Base-by-base conservation (phyloP, 2,329 filamentous ascomycete genomes). In the Pyrenochaeta sp. region DNA sequence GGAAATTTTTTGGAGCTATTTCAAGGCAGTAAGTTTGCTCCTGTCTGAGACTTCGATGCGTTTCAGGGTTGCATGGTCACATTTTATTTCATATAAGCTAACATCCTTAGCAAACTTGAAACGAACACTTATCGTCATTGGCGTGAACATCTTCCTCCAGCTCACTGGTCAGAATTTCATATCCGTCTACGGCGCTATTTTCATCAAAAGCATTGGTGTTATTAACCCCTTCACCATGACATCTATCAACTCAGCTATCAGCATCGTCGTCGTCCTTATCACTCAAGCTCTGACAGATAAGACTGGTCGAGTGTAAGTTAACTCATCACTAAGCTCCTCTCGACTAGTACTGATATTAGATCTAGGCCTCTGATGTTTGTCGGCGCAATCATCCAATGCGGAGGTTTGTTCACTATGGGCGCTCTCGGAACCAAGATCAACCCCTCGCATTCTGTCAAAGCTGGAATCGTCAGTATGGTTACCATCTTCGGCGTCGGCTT, bases 151-250 rank as follows among this genome's bases (percentile, higher is more conserved):
- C 30, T 62, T 66, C 46, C 60, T 62, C 7, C 60, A 65, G 39
- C 34, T 60, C 7, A 64, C 64, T 12, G 64, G 64, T 10, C 58
- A 62, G 37, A 56, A 54, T 24, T 64, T 67, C 42, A 51, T 52
- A 27, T 59, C 51, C 9, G 53, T 57, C 9, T 67, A 67, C 44
- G 65, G 65, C 9, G 54, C 65, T 3, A 40, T 67, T 9, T 64
- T 66, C 52, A 58, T 67, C 47, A 64, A 64, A 19, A 45, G 52
- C 36, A 51, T 66, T 28, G 42, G 56, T 12, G 53, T 54, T 22
- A 28, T 65, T 37, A 53, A 59, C 24, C 52, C 62, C 13, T 65
- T 64, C 55, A 59, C 52, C 22, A 54, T 47, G 36, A 37, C 46
- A 5, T 45, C 54, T 5, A 54, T 54, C 47, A 59, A 56, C 34